Evolutionary conservation across 768 basidiomycete species (phyloP).

Genomic region (Guyanaporus albipodus): DNA sequence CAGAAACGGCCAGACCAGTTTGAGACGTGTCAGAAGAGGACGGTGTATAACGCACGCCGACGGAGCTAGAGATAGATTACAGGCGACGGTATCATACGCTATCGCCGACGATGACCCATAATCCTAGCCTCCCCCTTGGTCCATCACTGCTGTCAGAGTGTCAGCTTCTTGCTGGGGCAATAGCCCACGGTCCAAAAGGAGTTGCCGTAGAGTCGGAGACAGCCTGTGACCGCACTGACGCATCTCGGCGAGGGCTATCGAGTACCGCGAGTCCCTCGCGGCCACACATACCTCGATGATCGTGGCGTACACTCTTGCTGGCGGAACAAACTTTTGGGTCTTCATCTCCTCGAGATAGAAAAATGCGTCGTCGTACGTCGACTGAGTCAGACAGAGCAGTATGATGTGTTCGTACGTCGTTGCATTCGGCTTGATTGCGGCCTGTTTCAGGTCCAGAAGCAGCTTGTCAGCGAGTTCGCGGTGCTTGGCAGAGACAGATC

Average conservation of each 20-base stretch:
- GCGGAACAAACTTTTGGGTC: constrained; percentile 50
- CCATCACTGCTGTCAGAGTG: not conserved
- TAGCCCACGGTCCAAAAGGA: constrained; percentile 26
- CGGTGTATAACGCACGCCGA: no score
- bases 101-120: not conserved
- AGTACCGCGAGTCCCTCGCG: constrained; percentile 56
- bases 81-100: no score
- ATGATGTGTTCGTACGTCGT: constrained; percentile 68
- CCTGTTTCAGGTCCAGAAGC: constrained; percentile 60
- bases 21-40: no score
- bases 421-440: constrained; percentile 50
- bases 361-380: constrained; percentile 81
- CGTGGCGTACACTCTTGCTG: constrained; percentile 50
- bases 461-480: constrained; percentile 66
- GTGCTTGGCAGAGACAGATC: constrained; percentile 56
- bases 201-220: constrained; percentile 27
- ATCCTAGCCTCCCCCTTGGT: not conserved
- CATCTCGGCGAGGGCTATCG: constrained; percentile 70
- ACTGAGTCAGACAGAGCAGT: constrained; percentile 63
- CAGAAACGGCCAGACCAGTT: no score
- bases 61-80: no score
- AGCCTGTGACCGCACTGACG: constrained; percentile 50
- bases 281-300: constrained; percentile 56
- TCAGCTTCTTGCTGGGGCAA: not conserved
- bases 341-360: constrained; percentile 91